A percentile compares a stretch with the other conserved stretches of the same genome.
Conservation (phyloP, 2,329 filamentous ascomycete genomes). For the Massarina eburnea region DNA sequence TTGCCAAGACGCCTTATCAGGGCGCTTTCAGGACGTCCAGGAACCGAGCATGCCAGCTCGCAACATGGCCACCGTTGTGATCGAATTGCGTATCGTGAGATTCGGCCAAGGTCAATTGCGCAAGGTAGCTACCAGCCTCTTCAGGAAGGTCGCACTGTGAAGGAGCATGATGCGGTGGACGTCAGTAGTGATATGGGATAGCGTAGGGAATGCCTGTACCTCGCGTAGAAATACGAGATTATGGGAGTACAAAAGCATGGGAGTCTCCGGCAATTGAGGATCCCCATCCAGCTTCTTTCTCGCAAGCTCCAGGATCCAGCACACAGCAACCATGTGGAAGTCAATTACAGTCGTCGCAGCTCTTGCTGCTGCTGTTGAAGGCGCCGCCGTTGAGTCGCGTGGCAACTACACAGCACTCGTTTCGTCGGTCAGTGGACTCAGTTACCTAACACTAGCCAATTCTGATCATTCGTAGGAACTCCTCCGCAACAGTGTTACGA, state of each 20-base stretch:
- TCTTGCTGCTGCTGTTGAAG: conserved; percentile 20
- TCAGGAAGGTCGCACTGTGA: conserved; percentile 1
- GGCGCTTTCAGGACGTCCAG: neutral
- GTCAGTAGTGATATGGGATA: neutral
- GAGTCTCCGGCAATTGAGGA: neutral
- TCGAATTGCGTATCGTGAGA: neutral
- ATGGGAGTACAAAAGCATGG: conserved; percentile 3
- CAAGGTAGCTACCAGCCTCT: conserved; percentile 2
- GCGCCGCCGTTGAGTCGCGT: conserved; percentile 24
- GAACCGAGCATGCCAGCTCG: neutral
- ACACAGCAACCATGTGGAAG: conserved; percentile 16
- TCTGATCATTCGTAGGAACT: conserved; percentile 18
- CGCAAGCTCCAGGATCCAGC: conserved; percentile 7
- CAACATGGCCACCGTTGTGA: neutral
- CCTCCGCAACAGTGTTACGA: conserved; percentile 25
- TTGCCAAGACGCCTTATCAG: conserved; percentile 5
- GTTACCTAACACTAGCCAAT: neutral
- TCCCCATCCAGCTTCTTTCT: conserved; percentile 6
- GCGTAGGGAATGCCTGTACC: neutral
- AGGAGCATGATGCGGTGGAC: neutral
- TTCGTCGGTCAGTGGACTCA: conserved; percentile 19
- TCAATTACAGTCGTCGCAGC: conserved; percentile 26
- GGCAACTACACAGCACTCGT: conserved; percentile 24
- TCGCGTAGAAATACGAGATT: neutral
- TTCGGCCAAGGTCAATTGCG: neutral